Conservation (phyloP, 2,329 filamentous ascomycete genomes). For the Scleromitrula shiraiana region DNA sequence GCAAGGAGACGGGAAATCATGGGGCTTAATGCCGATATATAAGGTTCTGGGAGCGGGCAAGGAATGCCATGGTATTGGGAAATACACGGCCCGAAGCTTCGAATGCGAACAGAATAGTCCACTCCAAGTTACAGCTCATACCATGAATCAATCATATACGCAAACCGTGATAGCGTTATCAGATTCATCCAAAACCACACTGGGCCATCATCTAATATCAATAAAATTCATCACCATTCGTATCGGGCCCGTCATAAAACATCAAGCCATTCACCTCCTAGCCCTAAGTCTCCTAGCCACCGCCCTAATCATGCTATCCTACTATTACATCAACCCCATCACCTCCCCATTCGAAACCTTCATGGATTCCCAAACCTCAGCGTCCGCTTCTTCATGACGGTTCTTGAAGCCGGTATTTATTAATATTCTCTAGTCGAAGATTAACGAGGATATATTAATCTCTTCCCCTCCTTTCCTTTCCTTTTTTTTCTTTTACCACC, state of each 20-base stretch:
- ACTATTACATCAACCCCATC: background rate
- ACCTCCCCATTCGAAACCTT: slow-evolving; percentile 33
- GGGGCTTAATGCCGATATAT: too few species aligned
- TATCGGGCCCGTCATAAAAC: background rate
- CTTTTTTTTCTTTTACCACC: background rate
- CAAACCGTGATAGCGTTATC: too few species aligned
- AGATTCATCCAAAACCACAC: background rate
- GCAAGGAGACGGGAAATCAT: too few species aligned
- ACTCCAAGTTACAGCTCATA: too few species aligned
- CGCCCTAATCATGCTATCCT: background rate
- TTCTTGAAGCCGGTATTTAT: slow-evolving; percentile 33
- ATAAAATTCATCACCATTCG: background rate
- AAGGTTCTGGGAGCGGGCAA: too few species aligned
- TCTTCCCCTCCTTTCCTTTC: background rate
- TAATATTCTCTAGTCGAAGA: slow-evolving; percentile 35
- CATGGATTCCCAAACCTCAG: slow-evolving; percentile 36
- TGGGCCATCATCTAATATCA: background rate
- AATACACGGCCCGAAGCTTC: too few species aligned
- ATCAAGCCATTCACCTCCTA: background rate
- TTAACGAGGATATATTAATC: slow-evolving; percentile 32
- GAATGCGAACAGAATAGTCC: too few species aligned
- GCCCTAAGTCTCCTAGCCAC: background rate
- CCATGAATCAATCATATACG: too few species aligned
- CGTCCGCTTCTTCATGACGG: slow-evolving; percentile 34
- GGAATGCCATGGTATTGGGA: too few species aligned